phyloP scores from a whole-genome alignment of 2,329 filamentous ascomycete genomes.

The Aspergillus ibericus region DNA sequence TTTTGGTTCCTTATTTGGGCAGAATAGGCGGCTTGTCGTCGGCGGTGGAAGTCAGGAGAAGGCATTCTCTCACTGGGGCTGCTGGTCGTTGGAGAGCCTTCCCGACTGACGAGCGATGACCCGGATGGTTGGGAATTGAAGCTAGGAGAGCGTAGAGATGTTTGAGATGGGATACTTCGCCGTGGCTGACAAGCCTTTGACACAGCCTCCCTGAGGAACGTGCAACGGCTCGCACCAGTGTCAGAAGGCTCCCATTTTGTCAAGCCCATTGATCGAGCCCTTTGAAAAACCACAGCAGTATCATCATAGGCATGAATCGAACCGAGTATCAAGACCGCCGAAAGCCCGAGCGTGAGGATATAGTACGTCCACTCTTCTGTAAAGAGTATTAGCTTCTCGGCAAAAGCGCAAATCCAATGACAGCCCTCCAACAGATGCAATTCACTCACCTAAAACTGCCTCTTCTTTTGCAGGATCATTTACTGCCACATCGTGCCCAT shows the following conservation, averaged over 20 bases:
- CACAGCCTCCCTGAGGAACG: constrained; percentile 62
- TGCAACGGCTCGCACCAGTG: constrained; percentile 49
- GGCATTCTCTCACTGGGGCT: constrained; percentile 9
- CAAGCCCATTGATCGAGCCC: constrained; percentile 57
- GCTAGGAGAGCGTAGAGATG: constrained; percentile 5
- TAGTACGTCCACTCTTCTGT: constrained; percentile 63
- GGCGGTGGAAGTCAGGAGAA: constrained; percentile 24
- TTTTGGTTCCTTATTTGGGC: constrained; percentile 33
- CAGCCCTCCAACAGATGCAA: neutral
- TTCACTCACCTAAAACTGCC: constrained; percentile 50
- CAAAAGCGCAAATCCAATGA: neutral
- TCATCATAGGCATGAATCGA: constrained; percentile 42
- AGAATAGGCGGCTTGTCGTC: constrained; percentile 35
- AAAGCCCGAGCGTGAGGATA: constrained; percentile 59
- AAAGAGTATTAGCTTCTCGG: constrained; percentile 18
- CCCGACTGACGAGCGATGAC: constrained; percentile 15
- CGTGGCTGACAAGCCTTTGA: constrained; percentile 58
- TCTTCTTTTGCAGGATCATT: constrained; percentile 48
- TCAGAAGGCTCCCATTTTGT: constrained; percentile 56
- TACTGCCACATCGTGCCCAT: constrained; percentile 52
- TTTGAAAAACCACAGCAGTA: constrained; percentile 46
- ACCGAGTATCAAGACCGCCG: constrained; percentile 55
- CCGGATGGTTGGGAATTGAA: constrained; percentile 13
- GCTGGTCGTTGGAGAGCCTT: constrained; percentile 10
- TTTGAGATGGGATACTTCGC: constrained; percentile 15